Evolutionary conservation across 148 eudicot genomes (phyloP).

Genomic region (Rhododendron ferrugineum): DNA sequence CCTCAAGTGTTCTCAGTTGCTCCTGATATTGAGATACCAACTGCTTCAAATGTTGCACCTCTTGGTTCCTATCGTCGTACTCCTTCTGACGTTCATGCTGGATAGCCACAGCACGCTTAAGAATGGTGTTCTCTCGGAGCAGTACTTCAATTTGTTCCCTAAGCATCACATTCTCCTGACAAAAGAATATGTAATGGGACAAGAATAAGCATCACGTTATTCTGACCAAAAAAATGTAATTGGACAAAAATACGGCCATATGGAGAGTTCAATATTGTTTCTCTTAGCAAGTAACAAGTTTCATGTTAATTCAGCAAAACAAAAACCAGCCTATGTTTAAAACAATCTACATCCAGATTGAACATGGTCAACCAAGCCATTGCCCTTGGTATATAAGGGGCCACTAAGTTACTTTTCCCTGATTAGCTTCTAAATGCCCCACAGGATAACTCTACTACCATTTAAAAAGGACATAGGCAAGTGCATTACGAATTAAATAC

Average conservation of each 20-base stretch:
- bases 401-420: neutral
- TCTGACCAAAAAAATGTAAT: constrained; percentile 29
- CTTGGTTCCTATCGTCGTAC: constrained; percentile 52
- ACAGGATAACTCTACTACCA: neutral
- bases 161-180: constrained; percentile 67
- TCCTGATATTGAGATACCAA: constrained; percentile 73
- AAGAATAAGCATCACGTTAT: constrained; percentile 43
- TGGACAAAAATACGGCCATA: neutral
- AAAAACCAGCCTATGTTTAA: neutral
- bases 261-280: neutral
- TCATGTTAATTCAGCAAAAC: neutral
- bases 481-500: neutral
- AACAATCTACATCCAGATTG: neutral
- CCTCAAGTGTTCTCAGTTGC: constrained; percentile 81
- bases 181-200: neutral
- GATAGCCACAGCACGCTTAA: constrained; percentile 76
- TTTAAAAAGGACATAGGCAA: neutral
- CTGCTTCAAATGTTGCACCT: constrained; percentile 73
- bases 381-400: neutral
- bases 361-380: neutral
- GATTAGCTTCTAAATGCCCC: constrained; percentile 18
- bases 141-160: constrained; percentile 69
- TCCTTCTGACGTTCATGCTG: constrained; percentile 88
- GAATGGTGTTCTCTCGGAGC: constrained; percentile 63
- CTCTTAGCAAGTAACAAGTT: neutral